Base-by-base conservation (phyloP, 2,329 filamentous ascomycete species). In the Exophiala viscosa region DNA sequence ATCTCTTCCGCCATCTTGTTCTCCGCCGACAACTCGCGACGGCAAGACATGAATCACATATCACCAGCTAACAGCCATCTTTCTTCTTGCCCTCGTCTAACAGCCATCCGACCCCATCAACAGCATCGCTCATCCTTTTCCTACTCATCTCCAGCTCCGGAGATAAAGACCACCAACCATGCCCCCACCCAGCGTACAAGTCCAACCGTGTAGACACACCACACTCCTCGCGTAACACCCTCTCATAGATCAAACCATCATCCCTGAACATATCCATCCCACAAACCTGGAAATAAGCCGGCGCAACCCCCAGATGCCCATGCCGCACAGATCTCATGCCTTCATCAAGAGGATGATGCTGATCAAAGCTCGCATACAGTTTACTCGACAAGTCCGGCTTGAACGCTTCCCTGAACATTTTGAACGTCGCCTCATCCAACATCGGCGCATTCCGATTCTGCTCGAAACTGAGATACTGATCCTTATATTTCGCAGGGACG, bases 241-340 rank as follows among this genome's bases (percentile, higher is more conserved):
- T 64, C 57, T 79, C 77, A 56, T 80, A 82, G 0, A 81, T 73
- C 41, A 82, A 55, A 0, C 67, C 75, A 48, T 81, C 79, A 52
- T 83, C 80, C 3, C 79, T 65, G 2, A 78, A 56, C 0, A 73
- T 73, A 60, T 82, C 80, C 52, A 76, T 54, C 9, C 78, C 79
- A 54, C 70, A 73, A 0, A 79, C 67, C 59, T 80, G 76, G 1
- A 82, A 65, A 60, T 78, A 81, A 0, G 74, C 69, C 5, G 55
- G 58, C 8, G 50, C 38, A 5, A 57, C 14, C 13, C 35, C 47
- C 13, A 50, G 11, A 33, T 57, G 55, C 15, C 55, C 55, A 36
- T 57, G 36, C 39, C 47, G 39, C 8, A 57, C 51, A 18, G 42
- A 44, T 13, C 55, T 44, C 72, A 66, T 1, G 7, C 35, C 40